Evolutionary conservation across 2,329 filamentous ascomycete genomes (phyloP).

Genomic region (Fusarium dlaminii): DNA sequence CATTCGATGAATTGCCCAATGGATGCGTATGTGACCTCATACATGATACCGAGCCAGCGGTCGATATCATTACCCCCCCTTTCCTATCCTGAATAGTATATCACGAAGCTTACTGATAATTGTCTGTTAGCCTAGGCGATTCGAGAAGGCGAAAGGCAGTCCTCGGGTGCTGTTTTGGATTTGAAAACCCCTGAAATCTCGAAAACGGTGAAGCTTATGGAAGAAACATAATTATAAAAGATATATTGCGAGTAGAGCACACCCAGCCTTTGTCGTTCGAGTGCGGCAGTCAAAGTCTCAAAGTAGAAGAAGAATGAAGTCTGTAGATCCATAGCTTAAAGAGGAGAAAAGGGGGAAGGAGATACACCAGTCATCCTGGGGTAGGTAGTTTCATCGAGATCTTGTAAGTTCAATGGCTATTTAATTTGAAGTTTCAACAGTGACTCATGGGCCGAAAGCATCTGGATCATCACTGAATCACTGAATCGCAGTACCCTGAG

Average conservation of each 20-base stretch:
- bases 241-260: neutral
- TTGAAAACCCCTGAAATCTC: neutral
- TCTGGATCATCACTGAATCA: neutral
- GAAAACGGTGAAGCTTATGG: neutral
- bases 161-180: neutral
- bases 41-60: neutral
- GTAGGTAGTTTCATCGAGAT: accelerated
- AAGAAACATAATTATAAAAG: too few relatives aligned
- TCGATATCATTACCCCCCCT: accelerated
- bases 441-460: neutral
- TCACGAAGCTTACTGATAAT: too few relatives aligned
- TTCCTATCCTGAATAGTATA: neutral
- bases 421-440: neutral
- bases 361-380: neutral
- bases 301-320: neutral
- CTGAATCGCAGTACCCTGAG: neutral
- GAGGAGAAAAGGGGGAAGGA: neutral
- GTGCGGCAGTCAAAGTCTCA: too few relatives aligned
- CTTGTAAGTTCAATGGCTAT: neutral
- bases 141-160: neutral
- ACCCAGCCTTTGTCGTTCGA: neutral
- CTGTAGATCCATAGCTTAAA: neutral
- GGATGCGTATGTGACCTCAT: neutral
- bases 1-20: neutral
- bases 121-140: neutral